These are phyloP conservation scores for Beauveria bassiana DNA, from an alignment of 2,329 filamentous ascomycete genomes.

Conservation along the genomic window DNA sequence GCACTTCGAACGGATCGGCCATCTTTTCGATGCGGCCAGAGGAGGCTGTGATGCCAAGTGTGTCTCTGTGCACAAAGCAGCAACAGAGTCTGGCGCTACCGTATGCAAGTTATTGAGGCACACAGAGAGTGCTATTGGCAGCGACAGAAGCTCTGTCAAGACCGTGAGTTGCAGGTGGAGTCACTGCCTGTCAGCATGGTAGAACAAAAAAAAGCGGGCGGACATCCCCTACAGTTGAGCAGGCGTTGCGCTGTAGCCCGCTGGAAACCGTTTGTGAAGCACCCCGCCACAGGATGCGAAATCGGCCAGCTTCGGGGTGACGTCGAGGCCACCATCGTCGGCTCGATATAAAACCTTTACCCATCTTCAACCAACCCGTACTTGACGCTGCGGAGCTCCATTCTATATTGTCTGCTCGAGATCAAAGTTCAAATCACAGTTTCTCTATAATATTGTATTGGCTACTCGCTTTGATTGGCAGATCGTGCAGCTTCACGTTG, in stretches of 20 bases:
- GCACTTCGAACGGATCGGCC: constrained; percentile 91
- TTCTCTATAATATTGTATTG: not conserved
- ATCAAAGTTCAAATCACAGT: not conserved
- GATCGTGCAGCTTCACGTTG: not conserved
- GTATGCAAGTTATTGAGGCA: not conserved
- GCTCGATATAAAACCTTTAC: not conserved
- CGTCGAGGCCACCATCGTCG: constrained; percentile 4
- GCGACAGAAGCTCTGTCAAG: not conserved
- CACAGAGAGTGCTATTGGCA: not conserved
- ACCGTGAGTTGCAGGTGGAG: not conserved
- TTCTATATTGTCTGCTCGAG: constrained; percentile 12
- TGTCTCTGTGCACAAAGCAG: not conserved
- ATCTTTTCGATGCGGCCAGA: constrained; percentile 27
- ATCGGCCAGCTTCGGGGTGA: constrained; percentile 1
- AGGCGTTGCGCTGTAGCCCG: not conserved
- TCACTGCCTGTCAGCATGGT: not conserved
- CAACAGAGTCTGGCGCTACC: not conserved
- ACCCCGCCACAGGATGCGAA: not conserved
- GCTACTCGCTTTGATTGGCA: not conserved
- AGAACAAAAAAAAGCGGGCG: constrained; percentile 5
- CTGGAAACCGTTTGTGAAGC: not conserved
- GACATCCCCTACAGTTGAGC: not conserved
- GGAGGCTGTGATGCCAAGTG: not conserved
- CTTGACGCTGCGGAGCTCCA: constrained; percentile 7
- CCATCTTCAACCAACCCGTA: constrained; percentile 8